Conservation (phyloP, 805 yeast genomes). For the Schizosaccharomyces japonicus region DNA sequence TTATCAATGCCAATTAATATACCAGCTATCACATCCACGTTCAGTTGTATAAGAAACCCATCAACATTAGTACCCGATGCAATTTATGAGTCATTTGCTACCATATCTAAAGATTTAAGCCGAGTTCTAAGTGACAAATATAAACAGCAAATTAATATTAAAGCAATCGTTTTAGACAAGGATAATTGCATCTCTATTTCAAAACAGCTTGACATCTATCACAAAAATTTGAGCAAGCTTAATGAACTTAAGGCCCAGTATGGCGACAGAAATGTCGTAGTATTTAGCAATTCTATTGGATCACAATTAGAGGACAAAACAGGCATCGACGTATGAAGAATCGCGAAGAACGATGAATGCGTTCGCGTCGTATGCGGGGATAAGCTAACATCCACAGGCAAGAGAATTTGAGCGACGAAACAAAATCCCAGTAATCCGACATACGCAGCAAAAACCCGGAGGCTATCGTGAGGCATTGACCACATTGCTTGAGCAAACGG, state of each 20-base stretch:
- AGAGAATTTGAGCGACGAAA: neutral
- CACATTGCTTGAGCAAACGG: neutral
- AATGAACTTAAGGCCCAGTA: neutral
- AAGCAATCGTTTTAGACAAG: constrained; percentile 40
- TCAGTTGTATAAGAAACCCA: neutral
- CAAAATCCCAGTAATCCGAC: neutral
- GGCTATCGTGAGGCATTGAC: neutral
- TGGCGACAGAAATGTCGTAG: neutral
- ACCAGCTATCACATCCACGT: too few relatives aligned
- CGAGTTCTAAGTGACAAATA: neutral
- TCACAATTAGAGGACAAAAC: neutral
- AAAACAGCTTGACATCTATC: constrained; percentile 17
- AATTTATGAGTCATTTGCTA: neutral
- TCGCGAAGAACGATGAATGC: too few relatives aligned
- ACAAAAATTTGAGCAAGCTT: neutral
- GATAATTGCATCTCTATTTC: constrained; percentile 87
- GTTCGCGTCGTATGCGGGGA: too few relatives aligned
- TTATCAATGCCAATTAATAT: too few relatives aligned
- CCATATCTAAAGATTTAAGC: neutral
- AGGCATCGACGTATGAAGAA: too few relatives aligned
- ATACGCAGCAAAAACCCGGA: neutral
- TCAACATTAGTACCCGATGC: neutral
- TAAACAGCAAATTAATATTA: constrained; percentile 8
- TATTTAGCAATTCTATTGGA: neutral
- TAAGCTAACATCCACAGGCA: too few relatives aligned